Base-by-base conservation (phyloP, 768 basidiomycete genomes). In the Hygrocybe coccinea region DNA sequence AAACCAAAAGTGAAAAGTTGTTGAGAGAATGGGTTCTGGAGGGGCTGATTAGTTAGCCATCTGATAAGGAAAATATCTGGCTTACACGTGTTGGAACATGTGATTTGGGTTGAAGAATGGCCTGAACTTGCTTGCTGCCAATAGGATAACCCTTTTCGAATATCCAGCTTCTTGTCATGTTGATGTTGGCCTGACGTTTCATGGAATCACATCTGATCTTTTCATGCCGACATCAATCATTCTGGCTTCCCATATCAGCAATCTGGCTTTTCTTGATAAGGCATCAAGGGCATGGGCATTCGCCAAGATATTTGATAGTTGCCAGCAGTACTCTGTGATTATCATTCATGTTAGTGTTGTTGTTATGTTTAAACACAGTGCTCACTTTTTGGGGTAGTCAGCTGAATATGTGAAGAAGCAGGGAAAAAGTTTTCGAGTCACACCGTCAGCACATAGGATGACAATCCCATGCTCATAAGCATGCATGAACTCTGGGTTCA, bases 321-420 rank as follows among this genome's bases (percentile, higher is more conserved):
- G 64, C 60, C 1, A 65, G 52, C 10, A 67, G 59, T 5, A 61
- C 59, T 45, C 65, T 65, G 25, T 38, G 2, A 37, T 57, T 57
- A n/a, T n/a, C 9, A 11, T 10, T 35, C n/a, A 14, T 19, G 15
- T 19, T 21, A 71, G 15, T 3, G 7, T 22, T 33, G 12, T 19
- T 7, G 19, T 14, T 11, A 51, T 39, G 15, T 37, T 7, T 11
- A 4, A 15, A 25, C 38, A 41, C 5, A 11, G 12, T 19, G 14
- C 63, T 52, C 21, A 70, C 68, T 69, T 69, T 41, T 70, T 68
- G 21, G 68, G 68, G 56, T 70, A 70, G 44, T 70, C 62, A 7
- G 64, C 68, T 1, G 63, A 50, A 34, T 69, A 68, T 0, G 67
- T 61, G 33, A 69, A 63, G 1, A 69, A n/a, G n/a, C n/a, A n/a